phyloP scores from a whole-genome alignment of 345 rosid species.

The Anacardium occidentale region DNA sequence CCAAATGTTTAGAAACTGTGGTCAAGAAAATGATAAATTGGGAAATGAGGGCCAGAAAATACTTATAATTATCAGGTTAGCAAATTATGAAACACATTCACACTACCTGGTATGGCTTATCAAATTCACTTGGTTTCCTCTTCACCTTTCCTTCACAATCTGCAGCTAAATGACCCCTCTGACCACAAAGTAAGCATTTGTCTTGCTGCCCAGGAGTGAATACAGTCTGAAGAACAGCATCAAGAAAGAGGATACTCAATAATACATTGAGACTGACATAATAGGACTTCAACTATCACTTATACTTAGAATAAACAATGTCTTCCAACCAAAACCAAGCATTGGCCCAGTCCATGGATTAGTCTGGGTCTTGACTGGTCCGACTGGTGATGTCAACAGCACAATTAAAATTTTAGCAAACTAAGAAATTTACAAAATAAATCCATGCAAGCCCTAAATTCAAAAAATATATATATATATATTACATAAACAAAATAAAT shows the following conservation, averaged over 20 bases:
- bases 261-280: background rate
- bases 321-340: too few species aligned
- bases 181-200: constrained; percentile 93
- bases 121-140: constrained; percentile 82
- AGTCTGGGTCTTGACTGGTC: too few species aligned
- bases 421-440: too few species aligned
- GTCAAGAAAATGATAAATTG: constrained; percentile 1
- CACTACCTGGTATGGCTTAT: constrained; percentile 93
- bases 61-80: background rate
- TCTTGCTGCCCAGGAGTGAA: constrained; percentile 70
- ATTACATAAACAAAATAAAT: too few species aligned
- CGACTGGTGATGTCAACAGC: too few species aligned
- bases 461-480: too few species aligned
- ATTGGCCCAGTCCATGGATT: too few species aligned
- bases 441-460: too few species aligned
- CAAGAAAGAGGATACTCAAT: background rate
- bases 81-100: background rate
- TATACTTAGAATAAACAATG: background rate
- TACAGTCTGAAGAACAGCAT: constrained; percentile 53
- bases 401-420: too few species aligned
- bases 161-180: constrained; percentile 87
- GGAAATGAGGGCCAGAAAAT: background rate
- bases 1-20: constrained; percentile 91
- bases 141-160: constrained; percentile 84
- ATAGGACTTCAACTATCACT: background rate